Conservation (phyloP, 176 grass and related monocot species). For the Pontederia paniculata region DNA sequence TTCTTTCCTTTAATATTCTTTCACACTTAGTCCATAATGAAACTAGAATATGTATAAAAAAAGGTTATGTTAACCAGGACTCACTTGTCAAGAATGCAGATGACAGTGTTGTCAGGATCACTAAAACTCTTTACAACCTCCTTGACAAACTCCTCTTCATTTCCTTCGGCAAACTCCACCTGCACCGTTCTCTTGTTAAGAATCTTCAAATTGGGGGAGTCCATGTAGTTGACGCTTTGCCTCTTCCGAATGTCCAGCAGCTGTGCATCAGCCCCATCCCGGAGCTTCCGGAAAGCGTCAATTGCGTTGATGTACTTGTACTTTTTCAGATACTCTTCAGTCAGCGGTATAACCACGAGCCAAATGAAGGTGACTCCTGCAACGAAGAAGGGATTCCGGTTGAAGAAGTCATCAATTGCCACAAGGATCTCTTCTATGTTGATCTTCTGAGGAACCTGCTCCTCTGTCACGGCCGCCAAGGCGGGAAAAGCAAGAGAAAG, state of each 20-base stretch:
- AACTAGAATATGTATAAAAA: too few relatives aligned
- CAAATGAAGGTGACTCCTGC: constrained; percentile 63
- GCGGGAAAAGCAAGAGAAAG: constrained; percentile 35
- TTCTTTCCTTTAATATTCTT: too few relatives aligned
- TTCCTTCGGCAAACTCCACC: constrained; percentile 58
- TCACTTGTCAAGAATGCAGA: constrained; percentile 97
- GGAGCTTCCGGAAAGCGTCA: constrained; percentile 78
- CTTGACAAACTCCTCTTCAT: constrained; percentile 49
- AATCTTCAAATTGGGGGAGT: constrained; percentile 70
- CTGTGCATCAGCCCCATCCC: constrained; percentile 56
- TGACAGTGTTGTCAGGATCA: constrained; percentile 56
- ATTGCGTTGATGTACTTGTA: constrained; percentile 67
- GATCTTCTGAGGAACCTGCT: constrained; percentile 45
- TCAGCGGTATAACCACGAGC: constrained; percentile 65
- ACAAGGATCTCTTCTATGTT: constrained; percentile 59
- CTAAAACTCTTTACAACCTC: constrained; percentile 41
- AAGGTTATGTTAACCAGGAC: constrained; percentile 7
- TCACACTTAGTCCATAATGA: too few relatives aligned
- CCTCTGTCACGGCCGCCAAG: constrained; percentile 25
- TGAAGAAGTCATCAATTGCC: constrained; percentile 84
- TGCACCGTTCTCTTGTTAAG: constrained; percentile 51
- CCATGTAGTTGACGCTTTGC: constrained; percentile 74
- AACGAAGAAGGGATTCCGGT: constrained; percentile 80
- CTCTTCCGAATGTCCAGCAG: constrained; percentile 75
- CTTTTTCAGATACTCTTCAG: constrained; percentile 68